Conservation (phyloP, 2,329 filamentous ascomycete genomes). For the Ascochyta fabae region DNA sequence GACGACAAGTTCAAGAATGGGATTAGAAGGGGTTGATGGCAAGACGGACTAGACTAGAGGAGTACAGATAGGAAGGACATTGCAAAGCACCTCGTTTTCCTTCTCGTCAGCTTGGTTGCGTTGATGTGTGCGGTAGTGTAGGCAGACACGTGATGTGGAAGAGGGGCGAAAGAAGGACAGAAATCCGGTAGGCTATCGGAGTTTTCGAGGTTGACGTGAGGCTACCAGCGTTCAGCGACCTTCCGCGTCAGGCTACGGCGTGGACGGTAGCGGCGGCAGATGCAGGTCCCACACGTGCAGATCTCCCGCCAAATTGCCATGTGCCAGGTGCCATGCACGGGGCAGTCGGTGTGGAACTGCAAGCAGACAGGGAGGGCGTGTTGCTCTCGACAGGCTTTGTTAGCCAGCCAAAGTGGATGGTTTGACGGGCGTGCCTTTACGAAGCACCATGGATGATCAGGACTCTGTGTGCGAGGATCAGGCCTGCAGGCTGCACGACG, state of each 20-base stretch:
- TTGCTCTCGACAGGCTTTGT: not conserved
- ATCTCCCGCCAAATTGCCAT: slow-evolving; percentile 6
- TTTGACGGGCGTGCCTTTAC: not conserved
- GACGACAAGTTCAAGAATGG: no score
- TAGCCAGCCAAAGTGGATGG: not conserved
- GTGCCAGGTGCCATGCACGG: slow-evolving; percentile 1
- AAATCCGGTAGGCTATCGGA: slow-evolving; percentile 8
- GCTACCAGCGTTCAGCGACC: not conserved
- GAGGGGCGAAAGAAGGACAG: no score
- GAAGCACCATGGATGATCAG: not conserved
- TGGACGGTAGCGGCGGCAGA: not conserved
- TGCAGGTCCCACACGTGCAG: slow-evolving; percentile 13
- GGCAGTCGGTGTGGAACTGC: not conserved
- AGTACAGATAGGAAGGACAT: not conserved
- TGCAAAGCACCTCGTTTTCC: not conserved
- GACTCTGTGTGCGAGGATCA: slow-evolving; percentile 1
- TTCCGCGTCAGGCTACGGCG: not conserved
- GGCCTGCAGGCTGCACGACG: slow-evolving; percentile 8
- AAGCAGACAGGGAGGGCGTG: not conserved
- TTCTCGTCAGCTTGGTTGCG: not conserved
- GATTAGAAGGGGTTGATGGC: not conserved
- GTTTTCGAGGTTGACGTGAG: slow-evolving; percentile 3
- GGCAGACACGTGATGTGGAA: not conserved
- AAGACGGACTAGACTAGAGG: not conserved
- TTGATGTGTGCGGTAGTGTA: no score